Conservation (phyloP, 2,329 filamentous ascomycete genomes). For the Epicoccum nigrum region DNA sequence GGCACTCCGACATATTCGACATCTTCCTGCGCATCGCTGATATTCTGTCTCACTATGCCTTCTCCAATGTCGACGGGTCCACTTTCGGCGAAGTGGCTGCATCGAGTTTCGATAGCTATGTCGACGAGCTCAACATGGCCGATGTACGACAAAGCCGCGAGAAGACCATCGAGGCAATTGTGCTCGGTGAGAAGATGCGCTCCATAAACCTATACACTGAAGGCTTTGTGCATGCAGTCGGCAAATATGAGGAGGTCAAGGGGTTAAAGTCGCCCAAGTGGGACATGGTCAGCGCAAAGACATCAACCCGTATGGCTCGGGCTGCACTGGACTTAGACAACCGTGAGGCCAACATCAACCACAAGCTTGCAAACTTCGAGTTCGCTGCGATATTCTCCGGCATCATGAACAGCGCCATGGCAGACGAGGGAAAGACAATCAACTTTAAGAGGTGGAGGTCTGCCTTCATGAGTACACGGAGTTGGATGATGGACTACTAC, state of each 20-base stretch:
- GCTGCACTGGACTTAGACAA: constrained; percentile 79
- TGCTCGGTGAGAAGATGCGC: constrained; percentile 88
- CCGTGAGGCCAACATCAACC: constrained; percentile 72
- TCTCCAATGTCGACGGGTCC: constrained; percentile 66
- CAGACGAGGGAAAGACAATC: constrained; percentile 75
- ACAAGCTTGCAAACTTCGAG: constrained; percentile 83
- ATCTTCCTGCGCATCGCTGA: constrained; percentile 67
- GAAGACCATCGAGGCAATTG: constrained; percentile 85
- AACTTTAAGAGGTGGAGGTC: constrained; percentile 84
- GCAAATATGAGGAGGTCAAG: constrained; percentile 78
- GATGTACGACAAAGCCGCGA: constrained; percentile 84
- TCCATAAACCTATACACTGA: constrained; percentile 85
- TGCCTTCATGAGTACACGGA: constrained; percentile 75
- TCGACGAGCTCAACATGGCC: constrained; percentile 75
- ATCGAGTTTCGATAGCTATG: constrained; percentile 73
- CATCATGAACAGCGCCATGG: constrained; percentile 81
- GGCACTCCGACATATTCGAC: constrained; percentile 61
- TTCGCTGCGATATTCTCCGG: constrained; percentile 90
- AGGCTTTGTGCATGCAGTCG: constrained; percentile 88
- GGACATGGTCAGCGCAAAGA: constrained; percentile 70
- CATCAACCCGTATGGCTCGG: constrained; percentile 79
- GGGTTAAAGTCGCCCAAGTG: constrained; percentile 73
- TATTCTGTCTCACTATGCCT: constrained; percentile 63
- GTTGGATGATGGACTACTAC: constrained; percentile 74
- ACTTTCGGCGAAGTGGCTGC: constrained; percentile 68